These are phyloP conservation scores for Aspergillus carbonarius DNA, from an alignment of 2,329 filamentous ascomycete species.

Conservation along the genomic window DNA sequence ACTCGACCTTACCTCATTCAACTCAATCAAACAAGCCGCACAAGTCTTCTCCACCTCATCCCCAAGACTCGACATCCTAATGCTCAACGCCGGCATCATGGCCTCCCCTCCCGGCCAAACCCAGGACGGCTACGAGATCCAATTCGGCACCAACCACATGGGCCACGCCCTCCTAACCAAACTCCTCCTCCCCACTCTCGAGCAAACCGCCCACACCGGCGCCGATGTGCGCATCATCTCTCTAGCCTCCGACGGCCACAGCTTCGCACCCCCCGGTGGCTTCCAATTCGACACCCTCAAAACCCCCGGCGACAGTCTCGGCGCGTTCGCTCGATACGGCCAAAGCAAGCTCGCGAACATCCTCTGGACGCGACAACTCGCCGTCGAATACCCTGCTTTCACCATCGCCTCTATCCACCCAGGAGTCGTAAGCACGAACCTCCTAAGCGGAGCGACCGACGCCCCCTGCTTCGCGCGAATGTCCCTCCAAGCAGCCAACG, in stretches of 20 bases:
- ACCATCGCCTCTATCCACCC: conserved; percentile 49
- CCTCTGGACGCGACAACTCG: conserved; percentile 46
- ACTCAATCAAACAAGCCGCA: conserved; percentile 42
- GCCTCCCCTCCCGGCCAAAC: conserved; percentile 35
- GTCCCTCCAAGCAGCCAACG: conserved; percentile 1
- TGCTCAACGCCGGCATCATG: conserved; percentile 51
- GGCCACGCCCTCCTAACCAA: conserved; percentile 52
- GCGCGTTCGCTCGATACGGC: conserved; percentile 45
- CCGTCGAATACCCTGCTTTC: conserved; percentile 46
- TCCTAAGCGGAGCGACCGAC: neutral
- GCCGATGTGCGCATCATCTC: conserved; percentile 49
- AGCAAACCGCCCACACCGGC: conserved; percentile 37
- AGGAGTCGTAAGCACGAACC: conserved; percentile 47
- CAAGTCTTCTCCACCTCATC: conserved; percentile 29
- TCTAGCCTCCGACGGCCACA: conserved; percentile 30
- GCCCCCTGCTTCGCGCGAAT: neutral
- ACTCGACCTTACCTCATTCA: conserved; percentile 45
- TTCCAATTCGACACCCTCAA: conserved; percentile 1
- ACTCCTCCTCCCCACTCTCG: conserved; percentile 45
- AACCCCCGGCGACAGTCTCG: neutral
- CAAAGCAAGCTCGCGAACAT: conserved; percentile 54
- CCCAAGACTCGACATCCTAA: conserved; percentile 42
- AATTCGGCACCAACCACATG: conserved; percentile 54
- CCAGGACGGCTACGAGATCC: conserved; percentile 51
- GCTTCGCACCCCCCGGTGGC: neutral